Conservation (phyloP, 495 filamentous ascomycete species). For the Acidomyces sp. region DNA sequence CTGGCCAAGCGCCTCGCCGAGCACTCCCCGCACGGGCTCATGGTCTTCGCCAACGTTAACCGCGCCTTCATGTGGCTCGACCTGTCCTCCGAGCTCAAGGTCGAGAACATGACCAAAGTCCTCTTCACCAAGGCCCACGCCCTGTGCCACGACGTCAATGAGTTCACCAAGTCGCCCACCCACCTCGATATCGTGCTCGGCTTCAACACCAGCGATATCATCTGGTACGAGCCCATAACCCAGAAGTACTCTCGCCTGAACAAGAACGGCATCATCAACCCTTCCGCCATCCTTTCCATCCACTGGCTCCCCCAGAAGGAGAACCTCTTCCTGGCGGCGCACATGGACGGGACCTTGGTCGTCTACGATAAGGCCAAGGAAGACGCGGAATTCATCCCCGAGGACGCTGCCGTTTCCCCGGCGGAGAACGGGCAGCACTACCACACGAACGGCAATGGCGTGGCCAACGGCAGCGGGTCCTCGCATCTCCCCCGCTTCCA, state of each 20-base stretch:
- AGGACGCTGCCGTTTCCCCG: constrained; percentile 26
- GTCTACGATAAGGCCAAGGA: constrained; percentile 99
- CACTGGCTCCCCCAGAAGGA: constrained; percentile 92
- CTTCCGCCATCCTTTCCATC: constrained; percentile 71
- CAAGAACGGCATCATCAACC: constrained; percentile 87
- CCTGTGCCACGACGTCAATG: constrained; percentile 87
- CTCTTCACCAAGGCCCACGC: constrained; percentile 93
- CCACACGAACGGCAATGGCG: constrained; percentile 23
- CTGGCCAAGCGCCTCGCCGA: constrained; percentile 67
- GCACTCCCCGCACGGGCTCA: constrained; percentile 61
- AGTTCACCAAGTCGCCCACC: constrained; percentile 57
- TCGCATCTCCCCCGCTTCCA: too few relatives aligned
- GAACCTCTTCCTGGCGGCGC: constrained; percentile 80
- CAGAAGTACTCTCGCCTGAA: constrained; percentile 93
- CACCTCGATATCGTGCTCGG: constrained; percentile 92
- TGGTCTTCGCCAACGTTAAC: constrained; percentile 90
- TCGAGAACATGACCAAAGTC: constrained; percentile 86
- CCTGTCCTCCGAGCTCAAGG: constrained; percentile 47
- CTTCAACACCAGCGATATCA: constrained; percentile 88
- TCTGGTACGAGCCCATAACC: constrained; percentile 96
- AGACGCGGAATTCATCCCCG: constrained; percentile 60
- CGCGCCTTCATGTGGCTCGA: constrained; percentile 82
- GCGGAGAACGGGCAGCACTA: constrained; percentile 31
- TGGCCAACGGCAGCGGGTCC: too few relatives aligned
- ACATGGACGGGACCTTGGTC: constrained; percentile 84